Conservation (phyloP, 257 asterid species). For the Penstemon newberryi region DNA sequence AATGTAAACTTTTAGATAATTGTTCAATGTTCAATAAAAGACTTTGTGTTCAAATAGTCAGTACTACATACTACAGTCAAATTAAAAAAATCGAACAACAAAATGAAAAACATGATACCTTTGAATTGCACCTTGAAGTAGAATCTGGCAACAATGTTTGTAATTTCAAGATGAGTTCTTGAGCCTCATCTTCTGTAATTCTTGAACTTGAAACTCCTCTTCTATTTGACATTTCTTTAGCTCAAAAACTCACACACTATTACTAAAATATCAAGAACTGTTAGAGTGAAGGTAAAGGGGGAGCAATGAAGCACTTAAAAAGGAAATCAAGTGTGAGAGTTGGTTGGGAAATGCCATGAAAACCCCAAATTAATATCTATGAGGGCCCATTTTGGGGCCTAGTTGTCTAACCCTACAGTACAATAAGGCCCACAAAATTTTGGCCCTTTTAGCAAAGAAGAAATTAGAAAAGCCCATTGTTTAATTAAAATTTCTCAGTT, state of each 20-base stretch:
- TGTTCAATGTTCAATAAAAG: no score
- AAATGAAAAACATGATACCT: slow-evolving; percentile 38
- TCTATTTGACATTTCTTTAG: slow-evolving; percentile 46
- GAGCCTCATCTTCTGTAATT: slow-evolving; percentile 51
- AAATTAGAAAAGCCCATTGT: slow-evolving; percentile 8
- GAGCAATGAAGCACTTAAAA: slow-evolving; percentile 36
- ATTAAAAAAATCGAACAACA: not conserved
- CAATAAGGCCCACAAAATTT: slow-evolving; percentile 35
- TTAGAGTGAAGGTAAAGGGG: slow-evolving; percentile 28
- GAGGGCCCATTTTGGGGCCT: slow-evolving; percentile 33
- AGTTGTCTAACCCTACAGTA: slow-evolving; percentile 28
- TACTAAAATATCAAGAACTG: not conserved
- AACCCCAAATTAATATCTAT: slow-evolving; percentile 17
- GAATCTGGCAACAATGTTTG: slow-evolving; percentile 57
- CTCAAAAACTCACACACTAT: slow-evolving; percentile 1
- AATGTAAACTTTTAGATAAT: no score
- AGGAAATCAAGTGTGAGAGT: slow-evolving; percentile 32
- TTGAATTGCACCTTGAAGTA: slow-evolving; percentile 37
- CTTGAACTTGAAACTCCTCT: slow-evolving; percentile 45
- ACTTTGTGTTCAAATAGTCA: no score
- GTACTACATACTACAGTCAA: no score
- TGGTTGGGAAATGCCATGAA: slow-evolving; percentile 35
- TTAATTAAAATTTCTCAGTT: slow-evolving; percentile 22
- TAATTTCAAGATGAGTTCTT: slow-evolving; percentile 51
- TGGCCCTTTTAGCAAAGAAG: slow-evolving; percentile 25